Percentiles rank a stretch among this genome's conserved stretches.
phyloP scores from a whole-genome alignment of 345 rosid species.

The Dipteronia dyeriana region DNA sequence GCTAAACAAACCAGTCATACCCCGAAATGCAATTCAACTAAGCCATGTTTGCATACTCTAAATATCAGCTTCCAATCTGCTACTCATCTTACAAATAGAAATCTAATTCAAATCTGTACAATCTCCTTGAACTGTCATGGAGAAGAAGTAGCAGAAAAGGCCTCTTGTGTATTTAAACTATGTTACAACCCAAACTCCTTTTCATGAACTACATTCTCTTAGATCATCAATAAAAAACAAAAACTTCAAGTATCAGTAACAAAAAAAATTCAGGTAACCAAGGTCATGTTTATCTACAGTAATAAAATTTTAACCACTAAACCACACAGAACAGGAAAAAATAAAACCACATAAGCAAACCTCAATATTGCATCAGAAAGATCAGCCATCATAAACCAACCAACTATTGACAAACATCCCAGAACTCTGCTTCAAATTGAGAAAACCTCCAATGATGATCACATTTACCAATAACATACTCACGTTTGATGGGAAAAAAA shows the following conservation, averaged over 20 bases:
- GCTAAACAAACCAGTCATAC: slow-evolving; percentile 6
- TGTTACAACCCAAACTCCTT: not conserved
- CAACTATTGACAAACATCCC: not conserved
- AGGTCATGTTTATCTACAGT: not conserved
- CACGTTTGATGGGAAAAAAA: not conserved
- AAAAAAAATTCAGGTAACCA: not conserved
- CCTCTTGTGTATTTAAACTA: not conserved
- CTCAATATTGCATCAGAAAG: not conserved
- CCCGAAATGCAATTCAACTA: not conserved
- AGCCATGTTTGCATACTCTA: not conserved
- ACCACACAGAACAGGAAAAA: not conserved
- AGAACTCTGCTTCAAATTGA: slow-evolving; percentile 14
- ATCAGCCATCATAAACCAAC: slow-evolving; percentile 10
- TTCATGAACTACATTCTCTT: slow-evolving; percentile 21
- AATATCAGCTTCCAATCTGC: slow-evolving; percentile 13
- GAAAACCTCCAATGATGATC: slow-evolving; percentile 8
- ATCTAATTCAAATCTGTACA: slow-evolving; percentile 8
- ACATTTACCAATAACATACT: slow-evolving; percentile 21
- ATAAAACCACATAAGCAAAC: not conserved
- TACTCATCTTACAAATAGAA: not conserved
- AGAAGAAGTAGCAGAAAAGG: not conserved
- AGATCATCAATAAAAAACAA: not conserved
- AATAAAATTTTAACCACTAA: not conserved
- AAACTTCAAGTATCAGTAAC: not conserved
- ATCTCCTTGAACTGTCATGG: slow-evolving; percentile 1